Percentiles rank a stretch among this genome's conserved stretches.
Evolutionary conservation across 2,329 filamentous ascomycete genomes (phyloP).

Genomic region (Ophiostoma sp.): DNA sequence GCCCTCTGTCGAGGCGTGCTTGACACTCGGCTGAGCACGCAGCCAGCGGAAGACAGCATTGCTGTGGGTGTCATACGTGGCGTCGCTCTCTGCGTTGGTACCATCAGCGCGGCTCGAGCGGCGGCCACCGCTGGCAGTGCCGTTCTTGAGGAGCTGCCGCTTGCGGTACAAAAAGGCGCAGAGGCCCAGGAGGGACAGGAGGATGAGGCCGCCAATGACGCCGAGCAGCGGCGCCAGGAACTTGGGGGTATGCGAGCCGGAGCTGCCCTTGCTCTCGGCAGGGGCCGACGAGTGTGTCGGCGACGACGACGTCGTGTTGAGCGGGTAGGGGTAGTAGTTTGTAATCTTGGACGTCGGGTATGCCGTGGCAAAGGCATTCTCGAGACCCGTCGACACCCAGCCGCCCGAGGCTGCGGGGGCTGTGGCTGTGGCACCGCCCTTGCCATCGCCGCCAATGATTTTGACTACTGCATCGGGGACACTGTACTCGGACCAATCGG

Average conservation of each 20-base stretch:
- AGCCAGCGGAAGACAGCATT: constrained; percentile 50
- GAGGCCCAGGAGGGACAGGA: constrained; percentile 48
- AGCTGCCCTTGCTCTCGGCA: constrained; percentile 15
- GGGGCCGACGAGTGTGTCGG: constrained; percentile 27
- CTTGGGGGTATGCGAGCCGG: constrained; percentile 41
- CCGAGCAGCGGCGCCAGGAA: constrained; percentile 59
- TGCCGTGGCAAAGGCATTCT: constrained; percentile 46
- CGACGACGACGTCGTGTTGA: constrained; percentile 26
- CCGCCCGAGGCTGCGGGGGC: constrained; percentile 51
- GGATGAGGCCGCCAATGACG: constrained; percentile 54
- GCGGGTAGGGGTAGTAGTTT: constrained; percentile 56
- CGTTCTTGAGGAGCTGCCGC: constrained; percentile 37
- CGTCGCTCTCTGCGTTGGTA: constrained; percentile 34
- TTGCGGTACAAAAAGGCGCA: constrained; percentile 50
- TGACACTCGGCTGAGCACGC: constrained; percentile 38
- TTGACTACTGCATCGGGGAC: constrained; percentile 60
- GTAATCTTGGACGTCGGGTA: constrained; percentile 55
- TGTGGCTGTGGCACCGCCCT: constrained; percentile 64
- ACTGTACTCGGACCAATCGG: constrained; percentile 57
- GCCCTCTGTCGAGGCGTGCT: constrained; percentile 43
- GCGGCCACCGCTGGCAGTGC: constrained; percentile 13
- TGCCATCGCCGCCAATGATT: constrained; percentile 61
- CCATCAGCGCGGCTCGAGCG: constrained; percentile 28
- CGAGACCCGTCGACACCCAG: constrained; percentile 48
- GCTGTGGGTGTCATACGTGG: constrained; percentile 43